A percentile compares a stretch with the other conserved stretches of the same genome.
Conservation (phyloP, 208 protist genomes). For the Novymonas esmeraldas region DNA sequence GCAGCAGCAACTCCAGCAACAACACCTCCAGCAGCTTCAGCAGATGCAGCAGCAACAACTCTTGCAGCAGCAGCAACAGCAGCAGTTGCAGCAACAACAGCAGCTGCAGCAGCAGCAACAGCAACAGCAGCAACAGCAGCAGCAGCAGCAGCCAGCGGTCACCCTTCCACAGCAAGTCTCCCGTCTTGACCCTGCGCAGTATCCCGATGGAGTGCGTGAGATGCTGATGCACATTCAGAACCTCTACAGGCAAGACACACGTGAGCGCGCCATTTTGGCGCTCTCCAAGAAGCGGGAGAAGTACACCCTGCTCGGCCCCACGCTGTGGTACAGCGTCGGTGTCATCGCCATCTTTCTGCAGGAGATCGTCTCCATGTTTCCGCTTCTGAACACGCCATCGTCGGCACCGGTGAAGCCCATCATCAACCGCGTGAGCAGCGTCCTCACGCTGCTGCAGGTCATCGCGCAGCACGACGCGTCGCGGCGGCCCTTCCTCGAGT, state of each 20-base stretch:
- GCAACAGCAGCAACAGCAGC: constrained; percentile 15
- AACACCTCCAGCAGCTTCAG: constrained; percentile 8
- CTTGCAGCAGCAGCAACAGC: constrained; percentile 20
- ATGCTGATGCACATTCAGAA: constrained; percentile 53
- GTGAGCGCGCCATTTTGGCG: constrained; percentile 94
- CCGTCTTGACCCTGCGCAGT: constrained; percentile 27
- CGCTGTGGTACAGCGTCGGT: constrained; percentile 98
- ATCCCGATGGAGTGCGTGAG: constrained; percentile 28
- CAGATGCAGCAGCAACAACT: constrained; percentile 18
- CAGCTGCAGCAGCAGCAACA: constrained; percentile 7
- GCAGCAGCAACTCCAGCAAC: constrained; percentile 9
- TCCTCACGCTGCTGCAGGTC: constrained; percentile 98
- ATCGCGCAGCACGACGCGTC: constrained; percentile 98
- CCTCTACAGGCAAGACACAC: constrained; percentile 72
- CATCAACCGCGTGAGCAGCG: constrained; percentile 97
- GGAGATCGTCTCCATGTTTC: constrained; percentile 98
- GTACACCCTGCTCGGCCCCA: constrained; percentile 94
- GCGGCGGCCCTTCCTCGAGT: constrained; percentile 97
- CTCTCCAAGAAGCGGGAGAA: constrained; percentile 96
- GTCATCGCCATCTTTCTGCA: constrained; percentile 98
- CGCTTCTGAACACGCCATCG: constrained; percentile 88
- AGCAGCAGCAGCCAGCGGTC: constrained; percentile 18
- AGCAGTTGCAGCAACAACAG: constrained; percentile 1
- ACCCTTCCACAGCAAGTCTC: constrained; percentile 17
- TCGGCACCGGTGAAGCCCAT: constrained; percentile 58